Conservation (phyloP, 2,329 filamentous ascomycete species). For the Dactylonectria macrodidyma region DNA sequence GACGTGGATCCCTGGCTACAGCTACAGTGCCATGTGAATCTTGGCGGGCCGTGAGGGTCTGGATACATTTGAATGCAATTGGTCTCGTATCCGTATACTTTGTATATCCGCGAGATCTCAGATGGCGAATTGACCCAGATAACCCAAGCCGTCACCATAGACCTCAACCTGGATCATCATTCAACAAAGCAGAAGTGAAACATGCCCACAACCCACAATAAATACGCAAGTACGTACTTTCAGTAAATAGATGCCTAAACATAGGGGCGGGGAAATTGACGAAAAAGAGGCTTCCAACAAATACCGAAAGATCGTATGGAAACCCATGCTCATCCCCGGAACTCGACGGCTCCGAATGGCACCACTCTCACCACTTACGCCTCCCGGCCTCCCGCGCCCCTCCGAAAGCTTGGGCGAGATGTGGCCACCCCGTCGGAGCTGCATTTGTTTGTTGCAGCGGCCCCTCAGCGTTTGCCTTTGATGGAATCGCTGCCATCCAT, state of each 20-base stretch:
- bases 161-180: not conserved
- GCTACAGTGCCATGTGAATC: not conserved
- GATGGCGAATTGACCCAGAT: not conserved
- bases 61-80: constrained; percentile 1
- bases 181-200: not conserved
- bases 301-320: constrained; percentile 49
- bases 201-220: not conserved
- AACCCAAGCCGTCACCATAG: not conserved
- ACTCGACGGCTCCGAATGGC: constrained; percentile 43
- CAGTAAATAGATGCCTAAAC: not conserved
- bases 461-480: not conserved
- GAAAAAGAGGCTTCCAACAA: constrained; percentile 36
- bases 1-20: constrained; percentile 2
- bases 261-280: not conserved
- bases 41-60: not conserved
- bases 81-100: constrained; percentile 25
- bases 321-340: constrained; percentile 39
- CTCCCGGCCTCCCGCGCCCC: constrained; percentile 34
- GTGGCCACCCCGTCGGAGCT: not conserved
- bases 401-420: constrained; percentile 31
- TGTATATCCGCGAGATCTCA: constrained; percentile 3
- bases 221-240: too few relatives aligned
- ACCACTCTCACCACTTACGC: constrained; percentile 43
- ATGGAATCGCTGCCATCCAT: not conserved
- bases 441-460: not conserved